phyloP scores from a whole-genome alignment of 2,329 filamentous ascomycete species.

The Ophiostoma sp. region DNA sequence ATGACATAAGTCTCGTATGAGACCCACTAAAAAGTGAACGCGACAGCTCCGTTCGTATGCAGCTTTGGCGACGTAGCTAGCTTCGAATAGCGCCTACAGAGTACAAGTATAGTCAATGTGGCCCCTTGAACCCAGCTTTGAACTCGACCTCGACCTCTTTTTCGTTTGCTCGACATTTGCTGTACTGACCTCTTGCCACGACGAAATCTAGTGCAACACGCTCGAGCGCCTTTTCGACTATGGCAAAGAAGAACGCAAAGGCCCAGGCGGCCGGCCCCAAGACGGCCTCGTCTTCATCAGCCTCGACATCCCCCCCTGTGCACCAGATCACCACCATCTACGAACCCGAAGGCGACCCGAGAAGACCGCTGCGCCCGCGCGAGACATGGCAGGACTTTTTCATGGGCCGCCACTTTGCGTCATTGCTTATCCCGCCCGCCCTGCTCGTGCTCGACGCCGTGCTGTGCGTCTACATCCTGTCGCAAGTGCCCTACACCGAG shows the following conservation, averaged over 20 bases:
- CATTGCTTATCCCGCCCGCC: constrained; percentile 50
- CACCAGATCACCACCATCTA: background rate
- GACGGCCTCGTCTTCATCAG: background rate
- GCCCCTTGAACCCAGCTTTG: background rate
- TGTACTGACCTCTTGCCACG: background rate
- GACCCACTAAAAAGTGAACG: constrained; percentile 14
- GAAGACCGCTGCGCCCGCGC: constrained; percentile 28
- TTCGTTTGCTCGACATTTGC: background rate
- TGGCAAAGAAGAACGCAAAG: constrained; percentile 13
- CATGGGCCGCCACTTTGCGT: constrained; percentile 47
- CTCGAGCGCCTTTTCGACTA: background rate
- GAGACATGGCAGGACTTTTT: constrained; percentile 37
- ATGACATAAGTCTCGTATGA: background rate
- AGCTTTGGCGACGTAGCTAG: constrained; percentile 5
- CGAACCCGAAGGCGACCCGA: constrained; percentile 21
- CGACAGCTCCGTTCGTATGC: constrained; percentile 8
- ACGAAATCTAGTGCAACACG: background rate
- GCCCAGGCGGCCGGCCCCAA: background rate
- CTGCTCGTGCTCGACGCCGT: constrained; percentile 65
- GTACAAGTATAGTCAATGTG: background rate
- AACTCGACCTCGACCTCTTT: background rate
- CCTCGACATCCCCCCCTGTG: background rate
- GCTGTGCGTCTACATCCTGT: constrained; percentile 69
- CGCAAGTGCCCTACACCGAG: constrained; percentile 87
- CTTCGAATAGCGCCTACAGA: background rate